Conservation (phyloP, 2,329 filamentous ascomycete species). For the Mariannaea sp. region DNA sequence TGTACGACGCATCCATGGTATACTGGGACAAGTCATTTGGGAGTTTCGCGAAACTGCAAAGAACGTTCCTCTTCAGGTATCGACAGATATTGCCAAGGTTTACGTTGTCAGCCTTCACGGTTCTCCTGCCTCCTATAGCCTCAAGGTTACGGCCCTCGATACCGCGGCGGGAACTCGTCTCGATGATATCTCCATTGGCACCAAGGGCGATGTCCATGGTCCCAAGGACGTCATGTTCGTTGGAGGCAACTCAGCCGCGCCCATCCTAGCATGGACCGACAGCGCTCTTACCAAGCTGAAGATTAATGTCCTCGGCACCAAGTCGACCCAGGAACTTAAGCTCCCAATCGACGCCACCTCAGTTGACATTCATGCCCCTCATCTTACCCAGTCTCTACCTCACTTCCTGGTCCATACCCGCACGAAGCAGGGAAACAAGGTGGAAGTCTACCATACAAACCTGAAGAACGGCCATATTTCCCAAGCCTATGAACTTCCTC, state of each 20-base stretch:
- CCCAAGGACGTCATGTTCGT: slow-evolving; percentile 72
- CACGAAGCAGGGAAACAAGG: slow-evolving; percentile 73
- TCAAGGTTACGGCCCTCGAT: slow-evolving; percentile 78
- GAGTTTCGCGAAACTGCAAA: slow-evolving; percentile 71
- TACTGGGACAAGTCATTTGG: slow-evolving; percentile 77
- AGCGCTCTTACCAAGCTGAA: slow-evolving; percentile 64
- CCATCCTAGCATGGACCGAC: slow-evolving; percentile 78
- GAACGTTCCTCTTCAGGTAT: slow-evolving; percentile 75
- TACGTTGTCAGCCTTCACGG: slow-evolving; percentile 80
- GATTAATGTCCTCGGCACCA: slow-evolving; percentile 71
- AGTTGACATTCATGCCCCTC: slow-evolving; percentile 75
- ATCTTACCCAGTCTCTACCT: slow-evolving; percentile 69
- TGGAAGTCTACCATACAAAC: slow-evolving; percentile 84
- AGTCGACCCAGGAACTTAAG: slow-evolving; percentile 59
- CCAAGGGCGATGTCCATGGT: slow-evolving; percentile 73
- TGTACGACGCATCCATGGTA: slow-evolving; percentile 74
- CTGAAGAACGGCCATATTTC: slow-evolving; percentile 68
- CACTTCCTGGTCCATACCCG: slow-evolving; percentile 87
- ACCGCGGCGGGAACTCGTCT: slow-evolving; percentile 71
- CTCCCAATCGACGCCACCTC: slow-evolving; percentile 53
- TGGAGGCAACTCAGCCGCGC: slow-evolving; percentile 74
- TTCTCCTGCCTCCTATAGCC: slow-evolving; percentile 69
- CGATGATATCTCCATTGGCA: slow-evolving; percentile 72
- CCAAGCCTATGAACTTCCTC: slow-evolving; percentile 82
- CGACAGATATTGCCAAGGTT: slow-evolving; percentile 71